A percentile compares a stretch with the other conserved stretches of the same genome.
Evolutionary conservation across 225 moss, liverwort and hornwort species (phyloP).

Genomic region (Asterella californica): DNA sequence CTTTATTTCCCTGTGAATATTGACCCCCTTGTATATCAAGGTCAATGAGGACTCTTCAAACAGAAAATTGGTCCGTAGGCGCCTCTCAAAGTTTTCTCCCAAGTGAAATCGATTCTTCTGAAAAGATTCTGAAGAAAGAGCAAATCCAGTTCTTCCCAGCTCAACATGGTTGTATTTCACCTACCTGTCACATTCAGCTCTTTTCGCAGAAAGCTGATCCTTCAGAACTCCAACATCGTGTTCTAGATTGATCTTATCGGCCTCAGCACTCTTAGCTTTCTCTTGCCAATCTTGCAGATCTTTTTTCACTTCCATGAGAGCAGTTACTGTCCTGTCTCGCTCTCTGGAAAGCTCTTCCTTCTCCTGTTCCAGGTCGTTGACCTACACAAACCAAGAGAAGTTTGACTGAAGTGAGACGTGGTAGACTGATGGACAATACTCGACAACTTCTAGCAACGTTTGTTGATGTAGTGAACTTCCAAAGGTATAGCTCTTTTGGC

Average conservation of each 20-base stretch:
- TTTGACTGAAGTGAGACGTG: neutral
- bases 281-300: conserved; percentile 63
- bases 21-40: neutral
- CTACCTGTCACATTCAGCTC: conserved; percentile 69
- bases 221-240: conserved; percentile 54
- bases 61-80: neutral
- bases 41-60: neutral
- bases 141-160: neutral
- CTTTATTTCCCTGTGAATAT: conserved; percentile 50
- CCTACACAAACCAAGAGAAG: conserved; percentile 28
- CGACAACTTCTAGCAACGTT: neutral
- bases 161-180: neutral
- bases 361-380: conserved; percentile 56
- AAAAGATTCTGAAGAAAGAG: neutral
- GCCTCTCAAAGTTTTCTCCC: neutral
- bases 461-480: neutral
- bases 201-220: conserved; percentile 59
- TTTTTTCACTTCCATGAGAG: conserved; percentile 55
- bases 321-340: conserved; percentile 54
- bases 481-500: neutral
- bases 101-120: neutral
- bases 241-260: conserved; percentile 59
- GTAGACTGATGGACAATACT: neutral
- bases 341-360: conserved; percentile 55
- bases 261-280: conserved; percentile 49